phyloP scores from a whole-genome alignment of 192 early-diverging fungal species.

The Linnemannia schmuckeri region DNA sequence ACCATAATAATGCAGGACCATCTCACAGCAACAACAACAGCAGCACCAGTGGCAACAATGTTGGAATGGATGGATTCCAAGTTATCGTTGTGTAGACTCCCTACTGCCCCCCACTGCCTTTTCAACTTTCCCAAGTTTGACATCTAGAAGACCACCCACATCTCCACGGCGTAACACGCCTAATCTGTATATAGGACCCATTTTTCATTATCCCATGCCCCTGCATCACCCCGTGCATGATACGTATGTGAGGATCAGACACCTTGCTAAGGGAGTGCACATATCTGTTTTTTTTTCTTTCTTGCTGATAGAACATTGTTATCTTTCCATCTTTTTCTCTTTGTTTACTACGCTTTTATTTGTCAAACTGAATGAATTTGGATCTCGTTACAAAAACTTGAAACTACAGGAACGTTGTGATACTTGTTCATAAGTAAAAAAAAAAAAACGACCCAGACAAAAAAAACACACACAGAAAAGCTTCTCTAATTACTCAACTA shows the following conservation, averaged over 20 bases:
- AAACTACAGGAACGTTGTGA: neutral
- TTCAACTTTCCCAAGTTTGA: neutral
- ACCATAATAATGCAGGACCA: neutral
- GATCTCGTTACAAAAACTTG: neutral
- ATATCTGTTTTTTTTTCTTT: neutral
- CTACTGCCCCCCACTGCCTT: too few relatives aligned
- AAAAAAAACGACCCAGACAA: neutral
- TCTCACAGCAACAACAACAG: neutral
- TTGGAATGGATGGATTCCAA: conserved; percentile 19
- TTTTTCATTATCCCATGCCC: neutral
- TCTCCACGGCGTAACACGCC: neutral
- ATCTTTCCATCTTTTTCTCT: neutral
- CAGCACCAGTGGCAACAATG: neutral
- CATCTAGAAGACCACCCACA: neutral
- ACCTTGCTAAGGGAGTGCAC: too few relatives aligned
- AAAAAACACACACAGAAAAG: too few relatives aligned
- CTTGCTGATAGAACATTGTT: neutral
- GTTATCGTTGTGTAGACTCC: conserved; percentile 16
- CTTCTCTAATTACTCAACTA: too few relatives aligned
- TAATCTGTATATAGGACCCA: neutral
- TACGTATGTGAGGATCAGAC: neutral
- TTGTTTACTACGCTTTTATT: neutral
- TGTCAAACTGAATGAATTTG: neutral
- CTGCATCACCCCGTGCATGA: neutral
- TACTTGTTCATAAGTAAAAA: neutral